phyloP scores from a whole-genome alignment of 306 rosid genomes.

The Lithocarpus polystachyus region DNA sequence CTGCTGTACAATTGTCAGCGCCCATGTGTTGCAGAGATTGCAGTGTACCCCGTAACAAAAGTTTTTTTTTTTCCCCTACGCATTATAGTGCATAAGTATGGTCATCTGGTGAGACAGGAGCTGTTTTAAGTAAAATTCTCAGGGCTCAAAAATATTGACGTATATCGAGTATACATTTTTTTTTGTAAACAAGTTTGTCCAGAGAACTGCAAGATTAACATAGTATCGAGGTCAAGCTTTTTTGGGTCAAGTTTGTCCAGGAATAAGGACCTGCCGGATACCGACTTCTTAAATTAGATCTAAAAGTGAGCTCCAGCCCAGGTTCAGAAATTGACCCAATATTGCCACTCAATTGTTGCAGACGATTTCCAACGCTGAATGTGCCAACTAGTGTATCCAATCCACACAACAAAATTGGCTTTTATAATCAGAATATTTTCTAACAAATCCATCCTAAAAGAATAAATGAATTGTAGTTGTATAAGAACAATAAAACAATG shows the following conservation, averaged over 20 bases:
- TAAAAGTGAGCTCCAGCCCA: background rate
- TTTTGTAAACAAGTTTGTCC: background rate
- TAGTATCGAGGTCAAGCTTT: background rate
- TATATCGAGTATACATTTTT: background rate
- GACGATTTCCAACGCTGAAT: background rate
- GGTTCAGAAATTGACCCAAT: background rate
- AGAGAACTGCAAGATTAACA: background rate
- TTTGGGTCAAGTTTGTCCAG: no score
- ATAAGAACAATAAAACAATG: background rate
- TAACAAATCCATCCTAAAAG: constrained; percentile 18
- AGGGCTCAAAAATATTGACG: background rate
- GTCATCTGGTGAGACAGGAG: background rate
- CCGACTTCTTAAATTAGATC: background rate
- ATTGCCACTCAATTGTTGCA: background rate
- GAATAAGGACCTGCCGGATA: background rate
- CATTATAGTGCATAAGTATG: background rate
- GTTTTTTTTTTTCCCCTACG: background rate
- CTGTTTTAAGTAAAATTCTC: background rate
- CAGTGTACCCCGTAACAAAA: background rate
- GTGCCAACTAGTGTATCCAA: background rate
- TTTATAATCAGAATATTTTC: background rate
- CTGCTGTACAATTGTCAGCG: background rate
- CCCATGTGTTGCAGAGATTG: background rate
- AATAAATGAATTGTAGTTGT: constrained; percentile 15
- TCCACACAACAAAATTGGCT: constrained; percentile 3